Base-by-base conservation (phyloP, 805 yeast species). In the Candida maltosa region DNA sequence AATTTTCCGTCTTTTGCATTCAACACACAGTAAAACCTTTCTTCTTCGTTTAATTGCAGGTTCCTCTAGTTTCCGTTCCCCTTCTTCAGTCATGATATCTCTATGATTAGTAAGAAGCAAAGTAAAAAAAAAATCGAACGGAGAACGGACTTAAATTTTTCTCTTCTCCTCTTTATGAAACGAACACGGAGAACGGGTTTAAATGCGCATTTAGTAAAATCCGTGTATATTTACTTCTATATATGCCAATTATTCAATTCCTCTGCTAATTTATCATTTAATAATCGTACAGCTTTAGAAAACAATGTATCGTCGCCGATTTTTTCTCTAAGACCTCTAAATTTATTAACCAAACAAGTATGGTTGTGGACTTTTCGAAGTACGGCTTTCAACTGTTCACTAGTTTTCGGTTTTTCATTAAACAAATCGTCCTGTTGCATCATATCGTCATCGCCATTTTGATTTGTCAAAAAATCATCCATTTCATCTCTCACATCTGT, bases 21-120 rank as follows among this genome's bases (percentile, higher is more conserved):
- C 58, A 25, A 46, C 49, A 44, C 70, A 64, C n/a, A 30, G 32
- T 60, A n/a, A n/a, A n/a, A n/a, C n/a, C n/a, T n/a, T n/a, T n/a
- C n/a, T n/a, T n/a, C n/a, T n/a, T n/a, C n/a, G 2, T 60, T 60
- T 36, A 47, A n/a, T n/a, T n/a, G n/a, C n/a, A n/a, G n/a, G 28
- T 50, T 48, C 22, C 54, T 50, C 21, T 46, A 46, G 6, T 44
- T 49, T 5, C 48, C 16, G 5, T 76, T 66, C 20, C 83, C 86
- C n/a, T n/a, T n/a, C n/a, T n/a, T n/a, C n/a, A n/a, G n/a, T n/a
- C n/a, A n/a, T n/a, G n/a, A n/a, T n/a, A n/a, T n/a, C n/a, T n/a
- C n/a, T n/a, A n/a, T n/a, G n/a, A n/a, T n/a, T n/a, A n/a, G n/a
- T n/a, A 26, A 4, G 29, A n/a, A n/a, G n/a, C n/a, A n/a, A n/a